Base-by-base conservation (phyloP, 768 basidiomycete species). In the Sarcodon aspratus region DNA sequence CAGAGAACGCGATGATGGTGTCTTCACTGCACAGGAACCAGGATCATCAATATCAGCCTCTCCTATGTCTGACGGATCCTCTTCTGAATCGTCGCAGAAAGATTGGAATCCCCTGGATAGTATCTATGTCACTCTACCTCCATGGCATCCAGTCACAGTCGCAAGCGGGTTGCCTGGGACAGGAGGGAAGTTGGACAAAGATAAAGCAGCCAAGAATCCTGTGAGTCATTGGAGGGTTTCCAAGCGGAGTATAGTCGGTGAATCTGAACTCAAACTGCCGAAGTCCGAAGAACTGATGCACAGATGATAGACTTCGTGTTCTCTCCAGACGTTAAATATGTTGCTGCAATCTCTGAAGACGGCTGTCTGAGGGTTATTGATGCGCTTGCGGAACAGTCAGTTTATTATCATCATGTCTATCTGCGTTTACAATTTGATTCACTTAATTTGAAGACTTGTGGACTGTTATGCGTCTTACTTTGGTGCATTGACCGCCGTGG, bases 401-500 rank as follows among this genome's bases (percentile, higher is more conserved):
- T 64, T 27, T 40, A 27, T 44, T 13, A 51, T 38, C 33, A 47
- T 32, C 17, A 8, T 33, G 44, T 44, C 9, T 46, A 15, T n/a
- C 6, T 17, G 21, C n/a, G 9, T 33, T 32, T 13, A 33, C 3
- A 21, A 8, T 34, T 56, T 13, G 51, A 17, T 6, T 35, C 9
- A 42, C 33, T 33, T 40, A 9, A 7, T 12, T 51, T 27, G 5
- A 27, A 95, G 94, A 57, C 74, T 98, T n/a, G 76, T 92, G 15
- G 92, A 98, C 61, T 89, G 87, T 53, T 97, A 89, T 59, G 82
- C 89, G 1, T 91, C 92, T 3, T 99, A 99, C 63, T 99, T 98
- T 59, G 95, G 94, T 12, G 75, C 89, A 1, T 61, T 99, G 34
- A 93, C 83, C 3, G 89, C 85, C 54, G 82, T 97, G 1, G 80